These are phyloP conservation scores for Cytospora chrysosperma DNA, from an alignment of 2,329 filamentous ascomycete genomes.

Conservation along the genomic window DNA sequence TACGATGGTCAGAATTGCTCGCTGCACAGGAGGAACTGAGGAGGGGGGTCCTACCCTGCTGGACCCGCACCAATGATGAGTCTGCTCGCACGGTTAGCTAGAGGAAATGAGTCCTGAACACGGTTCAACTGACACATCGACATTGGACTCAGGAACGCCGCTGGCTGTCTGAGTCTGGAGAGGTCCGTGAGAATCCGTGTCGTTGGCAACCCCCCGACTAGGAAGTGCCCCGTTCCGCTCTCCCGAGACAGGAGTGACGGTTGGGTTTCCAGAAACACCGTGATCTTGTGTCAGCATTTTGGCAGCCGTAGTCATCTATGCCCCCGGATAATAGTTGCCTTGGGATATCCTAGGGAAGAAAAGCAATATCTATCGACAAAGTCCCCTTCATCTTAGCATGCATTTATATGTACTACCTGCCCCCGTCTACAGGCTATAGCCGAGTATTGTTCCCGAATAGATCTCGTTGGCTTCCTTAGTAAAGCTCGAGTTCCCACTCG, in stretches of 20 bases:
- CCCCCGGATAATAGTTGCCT: no score
- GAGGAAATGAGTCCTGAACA: background rate
- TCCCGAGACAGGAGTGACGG: background rate
- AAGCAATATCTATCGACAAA: no score
- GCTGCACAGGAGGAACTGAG: background rate
- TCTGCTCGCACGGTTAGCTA: background rate
- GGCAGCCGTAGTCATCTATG: no score
- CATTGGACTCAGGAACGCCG: background rate
- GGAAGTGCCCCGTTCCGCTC: background rate
- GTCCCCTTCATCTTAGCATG: background rate
- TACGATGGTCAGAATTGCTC: background rate
- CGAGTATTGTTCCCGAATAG: background rate
- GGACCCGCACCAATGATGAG: slow-evolving; percentile 34
- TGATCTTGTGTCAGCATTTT: background rate
- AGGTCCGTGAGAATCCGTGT: background rate
- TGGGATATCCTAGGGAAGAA: no score
- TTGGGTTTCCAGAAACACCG: background rate
- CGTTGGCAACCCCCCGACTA: background rate
- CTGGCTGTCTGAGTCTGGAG: background rate
- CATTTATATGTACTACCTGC: background rate
- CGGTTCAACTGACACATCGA: slow-evolving; percentile 15
- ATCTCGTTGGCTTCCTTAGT: background rate
- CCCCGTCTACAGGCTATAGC: no score
- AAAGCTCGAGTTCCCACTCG: background rate
- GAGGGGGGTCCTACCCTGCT: slow-evolving; percentile 29